These are phyloP conservation scores for Sporobolomyces roseus DNA, from an alignment of 768 basidiomycete genomes.

Conservation along the genomic window DNA sequence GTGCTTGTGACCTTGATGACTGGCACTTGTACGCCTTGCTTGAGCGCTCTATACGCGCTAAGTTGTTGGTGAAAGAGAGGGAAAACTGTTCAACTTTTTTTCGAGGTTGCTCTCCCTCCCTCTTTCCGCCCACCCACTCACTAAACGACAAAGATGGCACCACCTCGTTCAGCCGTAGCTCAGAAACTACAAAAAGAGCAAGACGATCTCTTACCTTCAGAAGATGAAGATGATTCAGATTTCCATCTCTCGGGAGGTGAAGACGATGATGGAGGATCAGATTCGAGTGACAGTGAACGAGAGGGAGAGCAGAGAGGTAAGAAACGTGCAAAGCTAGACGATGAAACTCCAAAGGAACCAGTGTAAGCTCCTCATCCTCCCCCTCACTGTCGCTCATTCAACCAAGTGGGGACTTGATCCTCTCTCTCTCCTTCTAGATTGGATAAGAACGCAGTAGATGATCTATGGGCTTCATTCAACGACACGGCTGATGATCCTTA, in stretches of 20 bases:
- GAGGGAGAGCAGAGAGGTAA: background rate
- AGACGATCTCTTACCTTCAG: constrained; percentile 28
- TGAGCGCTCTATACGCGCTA: too few relatives aligned
- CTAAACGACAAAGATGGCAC: constrained; percentile 15
- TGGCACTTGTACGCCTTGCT: too few relatives aligned
- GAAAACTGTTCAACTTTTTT: too few relatives aligned
- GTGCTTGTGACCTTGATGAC: too few relatives aligned
- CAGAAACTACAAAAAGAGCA: constrained; percentile 7
- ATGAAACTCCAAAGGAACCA: background rate
- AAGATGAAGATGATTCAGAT: constrained; percentile 38
- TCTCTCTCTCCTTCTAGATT: constrained; percentile 17
- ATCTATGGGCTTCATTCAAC: constrained; percentile 43
- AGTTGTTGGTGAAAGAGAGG: too few relatives aligned
- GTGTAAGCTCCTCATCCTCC: constrained; percentile 4
- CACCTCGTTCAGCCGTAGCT: background rate
- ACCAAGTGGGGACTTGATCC: background rate
- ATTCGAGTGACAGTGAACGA: constrained; percentile 22
- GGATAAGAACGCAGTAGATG: constrained; percentile 34
- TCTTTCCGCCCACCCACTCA: background rate
- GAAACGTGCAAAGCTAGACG: constrained; percentile 9
- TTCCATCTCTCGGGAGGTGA: constrained; percentile 8
- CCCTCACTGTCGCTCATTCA: background rate
- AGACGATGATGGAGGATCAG: background rate
- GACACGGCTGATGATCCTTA: constrained; percentile 8
- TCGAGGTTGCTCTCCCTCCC: background rate